Percentiles rank a stretch among this genome's conserved stretches.
Evolutionary conservation across 345 rosid genomes (phyloP).

Genomic region (Erucastrum elatum): DNA sequence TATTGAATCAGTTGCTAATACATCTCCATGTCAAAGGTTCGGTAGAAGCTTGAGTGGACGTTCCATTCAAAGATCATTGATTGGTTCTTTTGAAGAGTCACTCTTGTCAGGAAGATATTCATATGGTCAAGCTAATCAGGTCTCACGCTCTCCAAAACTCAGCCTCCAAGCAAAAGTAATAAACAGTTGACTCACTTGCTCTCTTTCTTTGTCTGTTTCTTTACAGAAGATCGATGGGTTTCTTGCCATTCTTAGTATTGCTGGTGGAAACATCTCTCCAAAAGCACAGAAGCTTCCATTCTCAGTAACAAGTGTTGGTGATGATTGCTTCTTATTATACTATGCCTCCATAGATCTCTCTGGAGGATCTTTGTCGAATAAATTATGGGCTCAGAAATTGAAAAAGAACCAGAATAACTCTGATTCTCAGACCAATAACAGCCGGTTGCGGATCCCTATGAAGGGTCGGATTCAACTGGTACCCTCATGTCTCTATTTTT

Average conservation of each 20-base stretch:
- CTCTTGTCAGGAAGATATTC: slow-evolving; percentile 74
- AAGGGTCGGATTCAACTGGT: slow-evolving; percentile 93
- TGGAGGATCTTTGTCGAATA: slow-evolving; percentile 52
- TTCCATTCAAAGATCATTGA: slow-evolving; percentile 70
- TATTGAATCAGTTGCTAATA: slow-evolving; percentile 42
- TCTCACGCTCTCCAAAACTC: slow-evolving; percentile 1
- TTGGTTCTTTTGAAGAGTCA: slow-evolving; percentile 97
- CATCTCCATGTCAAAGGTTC: slow-evolving; percentile 47
- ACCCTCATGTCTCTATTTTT: slow-evolving; percentile 5
- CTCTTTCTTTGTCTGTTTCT: not conserved
- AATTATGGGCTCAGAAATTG: slow-evolving; percentile 49
- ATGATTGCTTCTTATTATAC: slow-evolving; percentile 72
- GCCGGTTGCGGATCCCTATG: slow-evolving; percentile 69
- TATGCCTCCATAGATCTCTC: slow-evolving; percentile 76
- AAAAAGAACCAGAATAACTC: slow-evolving; percentile 50
- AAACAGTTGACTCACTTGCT: not conserved
- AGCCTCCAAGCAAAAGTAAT: too few relatives aligned
- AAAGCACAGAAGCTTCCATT: slow-evolving; percentile 86
- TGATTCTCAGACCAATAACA: slow-evolving; percentile 57
- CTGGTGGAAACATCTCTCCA: slow-evolving; percentile 84
- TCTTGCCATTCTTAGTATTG: slow-evolving; percentile 76
- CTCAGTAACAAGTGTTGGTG: slow-evolving; percentile 82
- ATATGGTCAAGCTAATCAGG: slow-evolving; percentile 63
- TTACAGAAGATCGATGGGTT: slow-evolving; percentile 71
- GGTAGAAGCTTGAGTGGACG: slow-evolving; percentile 70